phyloP scores from a whole-genome alignment of 805 yeast species.

The Jamesozyma lodderae region DNA sequence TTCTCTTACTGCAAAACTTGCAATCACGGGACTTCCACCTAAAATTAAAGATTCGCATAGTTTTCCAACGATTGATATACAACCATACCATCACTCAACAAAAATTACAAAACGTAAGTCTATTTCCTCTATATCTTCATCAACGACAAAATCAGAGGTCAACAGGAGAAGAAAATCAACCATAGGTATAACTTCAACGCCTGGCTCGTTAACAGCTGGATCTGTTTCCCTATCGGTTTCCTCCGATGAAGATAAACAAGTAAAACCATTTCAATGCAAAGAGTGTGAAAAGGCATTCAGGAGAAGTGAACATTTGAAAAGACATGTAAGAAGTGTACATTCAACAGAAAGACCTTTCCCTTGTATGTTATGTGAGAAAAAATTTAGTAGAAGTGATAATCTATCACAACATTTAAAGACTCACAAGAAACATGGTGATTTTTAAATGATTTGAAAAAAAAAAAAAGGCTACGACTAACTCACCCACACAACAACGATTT shows the following conservation, averaged over 20 bases:
- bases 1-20: slow-evolving; percentile 21
- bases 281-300: slow-evolving; percentile 41
- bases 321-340: slow-evolving; percentile 62
- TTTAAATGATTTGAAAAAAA: slow-evolving; percentile 7
- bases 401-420: slow-evolving; percentile 56
- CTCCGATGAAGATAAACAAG: slow-evolving; percentile 17
- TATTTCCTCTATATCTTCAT: slow-evolving; percentile 2
- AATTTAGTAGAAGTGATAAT: slow-evolving; percentile 60
- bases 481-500: too few species aligned
- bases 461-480: too few species aligned
- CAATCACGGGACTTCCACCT: slow-evolving; percentile 17
- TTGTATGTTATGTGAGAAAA: slow-evolving; percentile 50
- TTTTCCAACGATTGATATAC: slow-evolving; percentile 11
- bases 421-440: slow-evolving; percentile 35
- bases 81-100: slow-evolving; percentile 6
- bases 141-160: background rate
- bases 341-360: slow-evolving; percentile 51
- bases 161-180: slow-evolving; percentile 9
- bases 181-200: slow-evolving; percentile 3
- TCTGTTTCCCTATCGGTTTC: background rate
- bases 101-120: slow-evolving; percentile 9
- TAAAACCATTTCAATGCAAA: slow-evolving; percentile 33
- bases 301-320: slow-evolving; percentile 57
- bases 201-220: slow-evolving; percentile 1
- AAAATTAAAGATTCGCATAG: slow-evolving; percentile 6